Base-by-base conservation (phyloP, 192 early-diverging fungal species). In the Coemansia sp. region DNA sequence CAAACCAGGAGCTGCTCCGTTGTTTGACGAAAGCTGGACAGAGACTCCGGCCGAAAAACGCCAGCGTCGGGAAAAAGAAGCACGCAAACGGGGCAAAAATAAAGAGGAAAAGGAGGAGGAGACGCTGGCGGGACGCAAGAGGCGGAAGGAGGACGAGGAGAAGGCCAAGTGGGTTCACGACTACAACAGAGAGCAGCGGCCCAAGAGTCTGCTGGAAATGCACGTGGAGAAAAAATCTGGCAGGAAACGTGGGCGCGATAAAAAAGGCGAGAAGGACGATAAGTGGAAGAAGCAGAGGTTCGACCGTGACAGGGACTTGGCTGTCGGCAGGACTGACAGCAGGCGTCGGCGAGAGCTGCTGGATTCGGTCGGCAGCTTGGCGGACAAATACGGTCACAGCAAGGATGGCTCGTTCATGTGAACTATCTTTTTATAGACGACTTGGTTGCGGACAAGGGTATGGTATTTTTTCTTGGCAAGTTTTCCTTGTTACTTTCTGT, bases 1-100 rank as follows among this genome's bases (percentile, higher is more conserved):
- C 14, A 52, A 59, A 14, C 20, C 40, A 7, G 48, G 32, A 57
- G 40, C 59, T 32, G 63, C 57, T 16, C 54, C 63, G 29, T 7
- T 81, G 34, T 81, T 81, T 18, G 79, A 81, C 40, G 57, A 81
- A 31, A 69, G 66, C 42, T 81, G 79, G 79, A 81, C 79, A 17
- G 69, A 64, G 34, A 76, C 70, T 1, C 79, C 79, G 11, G 69
- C 57, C 38, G 45, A 81, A 49, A 31, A 50, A 10, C 52, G 65
- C 12, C 56, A 45, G 4, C 51, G 59, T 25, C 61, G 57, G 50
- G 42, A 51, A 3, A 63, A 68, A 55, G 32, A 71, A 55, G 49
- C 25, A 0, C n/a, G 54, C 30, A 68, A 58, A 36, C 25, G 25
- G 52, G 48, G 40, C 7, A 31, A 34, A 31, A 48, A 42, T 30